phyloP scores from a whole-genome alignment of 2,329 filamentous ascomycete genomes.

The Beauveria scarabaeidicola region DNA sequence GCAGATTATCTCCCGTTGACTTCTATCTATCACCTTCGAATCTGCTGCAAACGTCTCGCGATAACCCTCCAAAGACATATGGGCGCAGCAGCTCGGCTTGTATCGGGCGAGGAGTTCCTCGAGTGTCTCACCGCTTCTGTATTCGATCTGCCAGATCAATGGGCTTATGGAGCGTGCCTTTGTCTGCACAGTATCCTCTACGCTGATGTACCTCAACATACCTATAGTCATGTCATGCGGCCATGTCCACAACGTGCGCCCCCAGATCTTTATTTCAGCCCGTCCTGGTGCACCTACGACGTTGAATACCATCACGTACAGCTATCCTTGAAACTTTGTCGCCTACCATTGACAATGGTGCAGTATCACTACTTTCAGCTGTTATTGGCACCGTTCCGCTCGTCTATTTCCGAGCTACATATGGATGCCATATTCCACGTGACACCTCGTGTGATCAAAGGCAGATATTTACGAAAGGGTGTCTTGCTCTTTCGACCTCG shows the following conservation, averaged over 20 bases:
- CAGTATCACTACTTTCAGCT: neutral
- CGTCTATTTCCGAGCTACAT: neutral
- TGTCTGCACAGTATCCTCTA: neutral
- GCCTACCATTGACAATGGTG: neutral
- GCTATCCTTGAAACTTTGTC: neutral
- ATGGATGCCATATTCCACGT: neutral
- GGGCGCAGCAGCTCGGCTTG: neutral
- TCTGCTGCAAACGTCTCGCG: no score
- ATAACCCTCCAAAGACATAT: no score
- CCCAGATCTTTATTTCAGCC: neutral
- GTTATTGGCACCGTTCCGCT: neutral
- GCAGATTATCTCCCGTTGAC: no score
- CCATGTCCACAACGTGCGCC: neutral
- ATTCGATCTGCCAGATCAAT: neutral
- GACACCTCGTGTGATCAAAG: neutral
- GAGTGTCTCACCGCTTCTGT: neutral
- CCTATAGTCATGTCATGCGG: neutral
- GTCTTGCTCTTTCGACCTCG: neutral
- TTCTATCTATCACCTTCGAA: no score
- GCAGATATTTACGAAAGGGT: neutral
- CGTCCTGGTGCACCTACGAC: neutral
- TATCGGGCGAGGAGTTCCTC: neutral
- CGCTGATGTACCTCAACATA: neutral
- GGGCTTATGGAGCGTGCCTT: neutral
- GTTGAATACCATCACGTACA: neutral